A percentile compares a stretch with the other conserved stretches of the same genome.
Conservation (phyloP, 345 rosid species). For the Tarenaya hassleriana region DNA sequence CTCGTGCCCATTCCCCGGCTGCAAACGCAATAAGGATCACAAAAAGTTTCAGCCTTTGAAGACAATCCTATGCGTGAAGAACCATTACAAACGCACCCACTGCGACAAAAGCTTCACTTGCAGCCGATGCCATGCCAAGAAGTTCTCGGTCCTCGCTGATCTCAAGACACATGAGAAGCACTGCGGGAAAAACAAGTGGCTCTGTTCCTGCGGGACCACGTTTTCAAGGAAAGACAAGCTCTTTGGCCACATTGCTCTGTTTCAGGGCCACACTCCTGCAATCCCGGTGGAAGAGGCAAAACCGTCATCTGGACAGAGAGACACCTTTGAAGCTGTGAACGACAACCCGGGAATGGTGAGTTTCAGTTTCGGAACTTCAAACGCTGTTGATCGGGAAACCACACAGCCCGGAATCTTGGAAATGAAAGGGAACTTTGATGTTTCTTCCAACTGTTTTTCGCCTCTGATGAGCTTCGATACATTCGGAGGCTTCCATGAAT, state of each 20-base stretch:
- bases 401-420: slow-evolving; percentile 34
- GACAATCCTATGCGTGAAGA: slow-evolving; percentile 84
- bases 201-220: slow-evolving; percentile 94
- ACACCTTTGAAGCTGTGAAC: slow-evolving; percentile 29
- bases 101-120: slow-evolving; percentile 91
- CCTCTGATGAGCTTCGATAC: slow-evolving; percentile 73
- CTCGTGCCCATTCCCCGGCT: slow-evolving; percentile 87
- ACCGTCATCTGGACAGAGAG: slow-evolving; percentile 37
- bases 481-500: slow-evolving; percentile 78
- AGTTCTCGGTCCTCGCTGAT: slow-evolving; percentile 89
- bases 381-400: slow-evolving; percentile 32
- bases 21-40: slow-evolving; percentile 97
- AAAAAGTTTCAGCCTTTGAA: slow-evolving; percentile 94
- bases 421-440: slow-evolving; percentile 48
- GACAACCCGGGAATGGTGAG: slow-evolving; percentile 22
- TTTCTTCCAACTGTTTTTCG: slow-evolving; percentile 46
- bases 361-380: slow-evolving; percentile 32
- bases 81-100: slow-evolving; percentile 94
- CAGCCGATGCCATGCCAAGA: slow-evolving; percentile 91
- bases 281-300: slow-evolving; percentile 69
- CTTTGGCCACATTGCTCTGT: slow-evolving; percentile 86
- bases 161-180: slow-evolving; percentile 98
- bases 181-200: slow-evolving; percentile 95
- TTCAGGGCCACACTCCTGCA: slow-evolving; percentile 98
- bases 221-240: slow-evolving; percentile 98